Evolutionary conservation across 2,329 filamentous ascomycete genomes (phyloP).

Genomic region (Aspergillus brunneoviolaceus): DNA sequence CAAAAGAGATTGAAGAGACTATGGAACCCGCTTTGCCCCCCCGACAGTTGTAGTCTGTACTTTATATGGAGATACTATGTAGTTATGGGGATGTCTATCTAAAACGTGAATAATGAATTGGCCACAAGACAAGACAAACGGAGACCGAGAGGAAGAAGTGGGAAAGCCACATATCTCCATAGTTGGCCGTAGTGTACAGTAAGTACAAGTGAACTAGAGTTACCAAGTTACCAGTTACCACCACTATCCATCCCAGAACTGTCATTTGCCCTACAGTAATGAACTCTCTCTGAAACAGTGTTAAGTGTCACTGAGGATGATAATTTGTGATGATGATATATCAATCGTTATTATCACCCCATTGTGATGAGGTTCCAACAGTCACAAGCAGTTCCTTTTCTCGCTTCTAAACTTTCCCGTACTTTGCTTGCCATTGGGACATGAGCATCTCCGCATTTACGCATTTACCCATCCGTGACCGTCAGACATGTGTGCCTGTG

Average conservation of each 20-base stretch:
- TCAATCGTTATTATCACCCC: not conserved
- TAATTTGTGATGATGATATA: not conserved
- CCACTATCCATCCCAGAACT: not conserved
- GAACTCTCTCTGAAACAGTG: not conserved
- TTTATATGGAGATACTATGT: not conserved
- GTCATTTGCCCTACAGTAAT: not conserved
- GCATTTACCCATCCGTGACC: constrained; percentile 11
- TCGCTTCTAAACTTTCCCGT: not conserved
- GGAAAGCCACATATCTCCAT: not conserved
- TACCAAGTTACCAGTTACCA: not conserved
- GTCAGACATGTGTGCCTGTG: constrained; percentile 8
- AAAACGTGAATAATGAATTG: not conserved
- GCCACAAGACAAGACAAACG: not conserved
- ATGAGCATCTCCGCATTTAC: constrained; percentile 15
- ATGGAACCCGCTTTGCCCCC: not conserved
- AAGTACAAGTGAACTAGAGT: too few species aligned
- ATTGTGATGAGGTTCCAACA: not conserved
- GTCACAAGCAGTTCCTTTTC: not conserved
- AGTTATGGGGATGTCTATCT: not conserved
- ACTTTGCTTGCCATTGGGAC: constrained; percentile 8
- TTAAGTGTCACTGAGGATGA: too few species aligned
- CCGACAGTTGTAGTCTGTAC: not conserved
- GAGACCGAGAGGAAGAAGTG: not conserved
- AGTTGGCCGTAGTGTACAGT: not conserved
- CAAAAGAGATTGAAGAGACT: not conserved